Base-by-base conservation (phyloP, 208 protist species). In the Trypanosoma brucei region DNA sequence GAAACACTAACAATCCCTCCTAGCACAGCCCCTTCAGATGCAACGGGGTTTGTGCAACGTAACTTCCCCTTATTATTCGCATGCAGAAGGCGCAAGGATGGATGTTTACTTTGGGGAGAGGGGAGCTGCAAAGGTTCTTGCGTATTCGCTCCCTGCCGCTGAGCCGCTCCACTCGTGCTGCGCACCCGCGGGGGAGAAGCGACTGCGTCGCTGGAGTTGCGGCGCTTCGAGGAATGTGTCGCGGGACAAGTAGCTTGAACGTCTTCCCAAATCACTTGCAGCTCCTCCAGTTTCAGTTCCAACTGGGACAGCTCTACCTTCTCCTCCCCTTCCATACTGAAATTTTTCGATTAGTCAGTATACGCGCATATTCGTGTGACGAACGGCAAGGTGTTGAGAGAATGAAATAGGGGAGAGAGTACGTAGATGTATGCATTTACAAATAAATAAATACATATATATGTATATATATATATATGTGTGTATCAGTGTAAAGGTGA, bases 281-380 rank as follows among this genome's bases (percentile, higher is more conserved):
- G 58, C 55, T 74, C 68, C 48, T 57, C 63, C 49, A 79, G 55
- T 44, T 59, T 55, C 13, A 38, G 36, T 49, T 70, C 62, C 52
- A 81, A 49, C 57, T 66, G 61, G 33, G 62, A 62, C 37, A 81
- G 51, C 62, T 71, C 53, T 48, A 67, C 13, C 14, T 61, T 13
- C 50, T 39, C 38, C 59, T 56, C 40, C 39, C 39, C 44, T 52
- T 42, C 36, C 59, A 59, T 61, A 30, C 31, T 62, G 30, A n/a
- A 37, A 33, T 31, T 56, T 62, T 48, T 54, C 40, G 3, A 65
- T 55, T 58, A 65, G 55, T 62, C 34, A 64, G 46, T 57, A 72
- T 46, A 11, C 42, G 42, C 8, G 8, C 42, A 46, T 46, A 6
- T 11, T 14, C 42, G 42, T 46, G 6, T 46, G 42, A 14, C 42